phyloP scores from a whole-genome alignment of 129 eudicot genomes.

The Flaveria sonorensis region DNA sequence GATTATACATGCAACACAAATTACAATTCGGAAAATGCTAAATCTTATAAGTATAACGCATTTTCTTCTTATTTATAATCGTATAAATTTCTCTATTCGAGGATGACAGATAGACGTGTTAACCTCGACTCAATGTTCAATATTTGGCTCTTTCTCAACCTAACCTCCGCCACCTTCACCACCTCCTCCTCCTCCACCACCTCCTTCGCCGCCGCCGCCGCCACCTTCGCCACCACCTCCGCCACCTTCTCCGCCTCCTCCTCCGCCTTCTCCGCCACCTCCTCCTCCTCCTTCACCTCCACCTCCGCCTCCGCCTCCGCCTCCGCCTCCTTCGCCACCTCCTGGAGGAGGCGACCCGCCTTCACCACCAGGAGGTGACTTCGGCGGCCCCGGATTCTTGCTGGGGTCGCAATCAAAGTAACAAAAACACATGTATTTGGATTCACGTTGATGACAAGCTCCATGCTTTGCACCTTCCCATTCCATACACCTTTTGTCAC shows the following conservation, averaged over 20 bases:
- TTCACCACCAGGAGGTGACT: neutral
- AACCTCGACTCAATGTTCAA: neutral
- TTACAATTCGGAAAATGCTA: neutral
- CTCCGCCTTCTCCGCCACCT: neutral
- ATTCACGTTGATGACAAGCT: constrained; percentile 26
- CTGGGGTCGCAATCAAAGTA: constrained; percentile 18
- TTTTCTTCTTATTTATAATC: constrained; percentile 3
- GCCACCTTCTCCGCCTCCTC: neutral
- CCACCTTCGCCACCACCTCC: neutral
- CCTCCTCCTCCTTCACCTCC: neutral
- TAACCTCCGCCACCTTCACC: neutral
- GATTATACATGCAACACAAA: neutral
- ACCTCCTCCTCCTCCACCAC: neutral
- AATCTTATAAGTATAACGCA: neutral
- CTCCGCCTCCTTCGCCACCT: constrained; percentile 2
- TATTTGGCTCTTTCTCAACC: neutral
- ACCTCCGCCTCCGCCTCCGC: neutral
- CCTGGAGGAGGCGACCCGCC: neutral
- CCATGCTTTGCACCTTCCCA: constrained; percentile 33
- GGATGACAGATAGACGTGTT: neutral
- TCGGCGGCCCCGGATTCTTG: neutral
- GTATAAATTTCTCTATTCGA: neutral
- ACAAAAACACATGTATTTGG: constrained; percentile 30
- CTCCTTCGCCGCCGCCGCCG: neutral
- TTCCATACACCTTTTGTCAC: constrained; percentile 13